Conservation (phyloP, 2,329 filamentous ascomycete species). For the Chalaropsis ovoidea region DNA sequence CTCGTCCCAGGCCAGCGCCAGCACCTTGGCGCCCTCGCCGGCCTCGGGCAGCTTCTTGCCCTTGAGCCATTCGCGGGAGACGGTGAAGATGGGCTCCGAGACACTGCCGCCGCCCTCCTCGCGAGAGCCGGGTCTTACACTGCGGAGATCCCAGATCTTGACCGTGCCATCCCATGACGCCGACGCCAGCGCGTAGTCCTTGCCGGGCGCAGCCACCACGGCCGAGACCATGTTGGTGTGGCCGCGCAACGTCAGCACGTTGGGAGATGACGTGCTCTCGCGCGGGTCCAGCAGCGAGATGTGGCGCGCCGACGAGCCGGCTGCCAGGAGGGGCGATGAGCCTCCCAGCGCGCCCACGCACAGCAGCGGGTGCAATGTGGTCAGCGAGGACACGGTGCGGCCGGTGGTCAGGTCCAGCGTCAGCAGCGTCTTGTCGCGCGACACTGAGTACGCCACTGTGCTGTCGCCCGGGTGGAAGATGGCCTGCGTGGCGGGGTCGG, state of each 20-base stretch:
- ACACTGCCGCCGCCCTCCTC: constrained; percentile 49
- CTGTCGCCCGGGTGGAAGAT: constrained; percentile 76
- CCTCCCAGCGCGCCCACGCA: constrained; percentile 61
- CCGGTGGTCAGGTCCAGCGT: constrained; percentile 85
- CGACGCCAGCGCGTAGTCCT: constrained; percentile 73
- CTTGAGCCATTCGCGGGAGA: constrained; percentile 63
- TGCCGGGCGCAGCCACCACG: constrained; percentile 43
- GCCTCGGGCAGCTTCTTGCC: constrained; percentile 54
- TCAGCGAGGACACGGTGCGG: constrained; percentile 67
- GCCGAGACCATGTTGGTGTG: constrained; percentile 64
- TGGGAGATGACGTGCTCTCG: constrained; percentile 61
- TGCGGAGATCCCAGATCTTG: constrained; percentile 85
- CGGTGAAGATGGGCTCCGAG: constrained; percentile 62
- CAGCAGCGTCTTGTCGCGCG: constrained; percentile 80
- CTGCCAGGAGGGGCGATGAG: constrained; percentile 44
- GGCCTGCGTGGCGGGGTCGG: constrained; percentile 63
- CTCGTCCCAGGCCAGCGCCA: constrained; percentile 76
- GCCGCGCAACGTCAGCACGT: constrained; percentile 82
- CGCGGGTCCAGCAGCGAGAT: constrained; percentile 91
- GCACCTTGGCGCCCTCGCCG: constrained; percentile 82
- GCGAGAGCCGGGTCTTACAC: constrained; percentile 53
- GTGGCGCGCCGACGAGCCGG: constrained; percentile 75
- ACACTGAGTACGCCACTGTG: constrained; percentile 83
- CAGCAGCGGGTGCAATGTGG: constrained; percentile 73
- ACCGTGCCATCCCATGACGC: constrained; percentile 89